Evolutionary conservation across 306 rosid species (phyloP), one percentile per base, ranked within the genome.

Genomic region (Malus domestica): DNA sequence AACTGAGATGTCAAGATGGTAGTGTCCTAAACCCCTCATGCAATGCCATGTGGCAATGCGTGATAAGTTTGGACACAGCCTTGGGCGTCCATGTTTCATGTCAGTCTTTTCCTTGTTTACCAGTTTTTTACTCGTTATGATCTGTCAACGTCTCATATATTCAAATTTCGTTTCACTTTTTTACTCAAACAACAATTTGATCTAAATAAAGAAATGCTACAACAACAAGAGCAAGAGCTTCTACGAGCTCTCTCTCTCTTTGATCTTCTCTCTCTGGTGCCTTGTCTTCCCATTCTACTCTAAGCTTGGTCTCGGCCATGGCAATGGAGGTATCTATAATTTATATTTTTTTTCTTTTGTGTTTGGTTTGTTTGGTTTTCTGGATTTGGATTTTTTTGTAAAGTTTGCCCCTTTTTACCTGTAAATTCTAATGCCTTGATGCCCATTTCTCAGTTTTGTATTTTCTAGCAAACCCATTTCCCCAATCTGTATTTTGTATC

Each of bases 241-340:
- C 35, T 85, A 77, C 52, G 90, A 90, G 79, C 86, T 90, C 57
- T 93, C 95, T 46, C 78, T 89, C 22, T 86, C 98, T 73, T 84
- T 90, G 72, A 33, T 90, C 62, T 75, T 93, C 76, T 89, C 91
- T 3, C 84, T 90, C 0, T 89, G 90, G 86, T 90, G 91, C 63
- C 87, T 93, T 61, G 74, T 84, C 57, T 87, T 89, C 81, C 65
- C 88, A 74, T 83, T 84, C 87, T 81, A 87, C 83, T 77, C 88
- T 73, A 80, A 78, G 25, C 90, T 87, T 81, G 87, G 83, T 72
- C 81, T 87, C 63, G 88, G 89, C 80, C 85, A 85, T 52, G 93
- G 88, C 25, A 84, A 74, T 33, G 82, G 72, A 85, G 98, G 93
- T 90, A 80, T n/a, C 58, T 22, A 20, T 0, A 38, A 2, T 12